Conservation (phyloP, 2,329 filamentous ascomycete genomes). For the Neurospora sp. region DNA sequence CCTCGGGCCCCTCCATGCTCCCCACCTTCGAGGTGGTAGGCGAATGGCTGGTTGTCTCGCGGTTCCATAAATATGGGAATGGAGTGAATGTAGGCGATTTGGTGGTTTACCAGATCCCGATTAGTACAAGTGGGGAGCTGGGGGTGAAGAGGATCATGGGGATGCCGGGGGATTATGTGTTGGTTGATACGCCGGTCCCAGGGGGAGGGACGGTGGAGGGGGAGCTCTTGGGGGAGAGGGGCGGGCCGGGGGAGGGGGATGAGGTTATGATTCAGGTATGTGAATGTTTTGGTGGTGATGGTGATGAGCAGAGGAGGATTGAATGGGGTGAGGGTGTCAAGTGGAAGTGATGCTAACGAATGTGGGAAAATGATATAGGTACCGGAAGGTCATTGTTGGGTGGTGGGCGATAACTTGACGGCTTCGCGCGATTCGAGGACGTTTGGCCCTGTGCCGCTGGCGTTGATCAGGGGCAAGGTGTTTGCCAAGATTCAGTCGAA, state of each 20-base stretch:
- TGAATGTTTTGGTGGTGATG: neutral
- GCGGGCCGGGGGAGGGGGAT: constrained; percentile 23
- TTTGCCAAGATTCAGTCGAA: constrained; percentile 49
- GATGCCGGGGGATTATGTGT: constrained; percentile 67
- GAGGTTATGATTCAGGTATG: constrained; percentile 54
- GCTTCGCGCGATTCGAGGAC: constrained; percentile 78
- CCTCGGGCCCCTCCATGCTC: constrained; percentile 76
- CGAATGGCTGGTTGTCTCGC: constrained; percentile 61
- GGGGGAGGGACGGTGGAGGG: constrained; percentile 18
- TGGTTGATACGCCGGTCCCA: constrained; percentile 47
- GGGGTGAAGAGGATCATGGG: constrained; percentile 75
- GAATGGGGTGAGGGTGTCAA: constrained; percentile 6
- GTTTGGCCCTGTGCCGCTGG: constrained; percentile 81
- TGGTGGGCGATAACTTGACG: constrained; percentile 78
- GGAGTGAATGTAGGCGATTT: constrained; percentile 68
- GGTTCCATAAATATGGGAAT: constrained; percentile 59
- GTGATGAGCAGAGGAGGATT: neutral
- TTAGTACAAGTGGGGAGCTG: constrained; percentile 37
- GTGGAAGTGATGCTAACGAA: constrained; percentile 1
- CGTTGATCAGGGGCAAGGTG: constrained; percentile 74
- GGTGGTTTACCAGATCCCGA: constrained; percentile 68
- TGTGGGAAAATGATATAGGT: constrained; percentile 42
- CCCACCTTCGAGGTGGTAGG: constrained; percentile 64
- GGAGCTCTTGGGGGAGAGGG: constrained; percentile 21
- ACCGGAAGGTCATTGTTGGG: constrained; percentile 84